Conservation (phyloP, 2,329 filamentous ascomycete genomes). For the Fusarium nisikadoi region DNA sequence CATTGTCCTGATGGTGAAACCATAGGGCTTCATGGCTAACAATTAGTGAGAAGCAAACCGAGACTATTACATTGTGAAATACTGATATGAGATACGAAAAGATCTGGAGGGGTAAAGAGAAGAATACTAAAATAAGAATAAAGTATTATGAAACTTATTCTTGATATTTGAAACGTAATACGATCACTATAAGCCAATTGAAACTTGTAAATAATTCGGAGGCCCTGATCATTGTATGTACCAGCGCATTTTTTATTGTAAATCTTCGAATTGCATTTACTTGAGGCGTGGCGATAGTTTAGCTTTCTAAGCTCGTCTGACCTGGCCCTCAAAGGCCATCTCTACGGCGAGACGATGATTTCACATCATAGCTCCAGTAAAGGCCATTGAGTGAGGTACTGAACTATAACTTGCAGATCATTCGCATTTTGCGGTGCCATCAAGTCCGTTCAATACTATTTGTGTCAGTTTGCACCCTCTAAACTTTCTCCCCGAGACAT, state of each 20-base stretch:
- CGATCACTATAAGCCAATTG: background rate
- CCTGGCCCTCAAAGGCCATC: background rate
- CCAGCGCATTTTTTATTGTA: background rate
- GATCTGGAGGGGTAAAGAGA: background rate
- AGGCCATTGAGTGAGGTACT: background rate
- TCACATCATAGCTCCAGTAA: background rate
- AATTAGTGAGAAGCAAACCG: background rate
- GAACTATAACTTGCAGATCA: background rate
- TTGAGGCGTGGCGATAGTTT: background rate
- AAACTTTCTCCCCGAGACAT: too few relatives aligned
- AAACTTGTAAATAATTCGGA: background rate
- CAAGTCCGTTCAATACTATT: background rate
- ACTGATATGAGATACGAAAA: background rate
- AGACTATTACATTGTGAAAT: background rate
- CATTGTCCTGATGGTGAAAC: too few relatives aligned
- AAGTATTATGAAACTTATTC: background rate
- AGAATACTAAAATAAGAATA: background rate
- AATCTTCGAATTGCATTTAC: background rate
- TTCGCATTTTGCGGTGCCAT: background rate
- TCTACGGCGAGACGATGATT: background rate
- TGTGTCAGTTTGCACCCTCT: background rate
- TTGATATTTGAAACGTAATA: background rate
- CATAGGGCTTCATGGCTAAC: background rate
- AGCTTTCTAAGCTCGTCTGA: background rate
- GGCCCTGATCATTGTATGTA: background rate